These are phyloP conservation scores for Carex arenaria DNA, from an alignment of 202 grass and related monocot species.

Conservation along the genomic window DNA sequence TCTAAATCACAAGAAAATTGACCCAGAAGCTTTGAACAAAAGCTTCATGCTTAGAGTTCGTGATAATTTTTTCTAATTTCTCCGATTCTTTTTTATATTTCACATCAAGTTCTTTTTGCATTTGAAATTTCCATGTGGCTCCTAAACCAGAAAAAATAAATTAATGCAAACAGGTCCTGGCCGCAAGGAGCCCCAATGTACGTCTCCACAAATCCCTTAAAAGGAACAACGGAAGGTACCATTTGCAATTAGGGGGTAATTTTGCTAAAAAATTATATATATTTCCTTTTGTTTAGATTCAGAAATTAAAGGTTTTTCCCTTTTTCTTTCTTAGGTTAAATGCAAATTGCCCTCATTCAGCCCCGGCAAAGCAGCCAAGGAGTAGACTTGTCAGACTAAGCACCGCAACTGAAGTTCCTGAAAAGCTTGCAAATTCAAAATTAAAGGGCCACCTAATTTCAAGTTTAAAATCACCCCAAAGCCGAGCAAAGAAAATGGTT, in stretches of 20 bases:
- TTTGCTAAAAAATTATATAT: background rate
- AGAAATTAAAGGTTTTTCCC: background rate
- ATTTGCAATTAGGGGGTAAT: background rate
- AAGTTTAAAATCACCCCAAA: slow-evolving; percentile 25
- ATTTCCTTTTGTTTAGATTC: background rate
- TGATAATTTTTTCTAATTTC: slow-evolving; percentile 3
- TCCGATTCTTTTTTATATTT: background rate
- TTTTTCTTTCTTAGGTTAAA: slow-evolving; percentile 34
- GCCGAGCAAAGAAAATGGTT: slow-evolving; percentile 26
- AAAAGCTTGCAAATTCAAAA: slow-evolving; percentile 32
- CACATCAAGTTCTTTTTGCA: background rate
- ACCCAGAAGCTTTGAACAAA: slow-evolving; percentile 59
- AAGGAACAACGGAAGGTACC: slow-evolving; percentile 10
- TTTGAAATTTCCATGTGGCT: background rate
- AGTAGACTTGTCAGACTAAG: slow-evolving; percentile 57
- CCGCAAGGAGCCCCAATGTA: slow-evolving; percentile 87
- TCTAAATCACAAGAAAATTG: slow-evolving; percentile 78
- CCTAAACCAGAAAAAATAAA: background rate
- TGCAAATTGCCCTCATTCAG: slow-evolving; percentile 63
- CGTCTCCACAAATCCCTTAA: slow-evolving; percentile 44
- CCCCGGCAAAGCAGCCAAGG: slow-evolving; percentile 55
- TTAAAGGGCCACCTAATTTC: slow-evolving; percentile 36
- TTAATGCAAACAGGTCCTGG: slow-evolving; percentile 54
- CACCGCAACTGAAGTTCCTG: slow-evolving; percentile 32
- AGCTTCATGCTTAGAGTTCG: slow-evolving; percentile 78